These are phyloP conservation scores for Epicoccum nigrum DNA, from an alignment of 2,329 filamentous ascomycete species.

Conservation along the genomic window DNA sequence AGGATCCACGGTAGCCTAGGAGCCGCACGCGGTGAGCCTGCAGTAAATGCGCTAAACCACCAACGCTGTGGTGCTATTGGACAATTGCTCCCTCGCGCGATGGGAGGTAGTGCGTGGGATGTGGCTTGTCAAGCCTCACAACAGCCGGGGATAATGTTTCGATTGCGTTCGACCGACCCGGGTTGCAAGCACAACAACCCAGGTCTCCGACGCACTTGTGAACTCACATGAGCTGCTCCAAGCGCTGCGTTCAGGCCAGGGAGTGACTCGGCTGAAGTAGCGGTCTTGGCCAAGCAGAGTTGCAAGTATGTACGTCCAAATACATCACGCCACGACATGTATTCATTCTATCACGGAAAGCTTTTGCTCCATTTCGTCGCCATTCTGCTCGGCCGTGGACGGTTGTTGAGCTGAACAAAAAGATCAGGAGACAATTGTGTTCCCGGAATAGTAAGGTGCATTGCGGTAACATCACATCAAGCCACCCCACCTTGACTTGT, in stretches of 20 bases:
- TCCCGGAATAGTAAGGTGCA: conserved; percentile 20
- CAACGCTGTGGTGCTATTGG: conserved; percentile 14
- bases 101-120: conserved; percentile 15
- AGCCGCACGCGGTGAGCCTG: conserved; percentile 30
- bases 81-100: conserved; percentile 5
- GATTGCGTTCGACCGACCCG: conserved; percentile 34
- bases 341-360: not conserved
- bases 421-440: conserved; percentile 33
- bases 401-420: conserved; percentile 13
- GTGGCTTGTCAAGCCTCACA: conserved; percentile 23
- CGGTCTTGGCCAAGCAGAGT: too few species aligned
- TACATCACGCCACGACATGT: conserved; percentile 7
- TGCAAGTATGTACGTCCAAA: conserved; percentile 1
- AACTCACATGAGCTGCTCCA: conserved; percentile 18
- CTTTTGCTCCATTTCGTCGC: not conserved
- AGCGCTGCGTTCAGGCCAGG: conserved; percentile 3
- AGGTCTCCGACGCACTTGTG: conserved; percentile 13
- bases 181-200: conserved; percentile 12
- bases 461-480: conserved; percentile 20
- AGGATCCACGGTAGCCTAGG: conserved; percentile 25
- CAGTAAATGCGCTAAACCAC: conserved; percentile 1
- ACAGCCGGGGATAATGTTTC: conserved; percentile 14
- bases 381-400: conserved; percentile 1
- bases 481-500: conserved; percentile 24
- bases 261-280: conserved; percentile 3